Base-by-base conservation (phyloP, 768 basidiomycete species). In the Hemileccinum impolitum region DNA sequence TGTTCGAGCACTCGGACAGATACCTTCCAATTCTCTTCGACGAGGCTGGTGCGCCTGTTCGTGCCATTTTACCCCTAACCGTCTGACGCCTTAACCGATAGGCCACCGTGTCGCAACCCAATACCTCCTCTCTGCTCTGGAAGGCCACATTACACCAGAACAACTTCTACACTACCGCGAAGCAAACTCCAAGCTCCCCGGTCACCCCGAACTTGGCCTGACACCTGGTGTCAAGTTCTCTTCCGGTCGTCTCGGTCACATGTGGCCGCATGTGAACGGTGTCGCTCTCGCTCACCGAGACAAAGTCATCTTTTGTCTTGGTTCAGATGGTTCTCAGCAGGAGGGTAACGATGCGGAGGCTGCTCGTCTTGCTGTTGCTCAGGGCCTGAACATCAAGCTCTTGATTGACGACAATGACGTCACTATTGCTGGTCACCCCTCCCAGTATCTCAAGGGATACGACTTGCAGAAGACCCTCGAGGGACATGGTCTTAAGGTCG, bases 151-250 rank as follows among this genome's bases (percentile, higher is more conserved):
- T 30, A 81, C 88, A 11, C 71, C 77, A 2, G 87, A 88, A 58
- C 87, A 92, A 32, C 80, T 94, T 40, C 70, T 94, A 4, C 85
- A 86, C 63, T 94, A 94, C 68, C 87, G 91, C 43, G 86, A 82
- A 61, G 91, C 91, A 49, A 78, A 91, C 68, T 86, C 89, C 30
- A 85, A 87, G 60, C 84, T 94, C 30, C 91, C 91, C 3, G 91
- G 90, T 13, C 91, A 94, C 61, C 91, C 91, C 13, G 91, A 93
- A 69, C 75, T 93, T 7, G 91, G 91, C 19, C 74, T 93, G 51
- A 93, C 91, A 0, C 91, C 91, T n/a, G 91, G 91, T 25, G 81
- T 94, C 70, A 90, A 91, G 69, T 94, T 94, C 71, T 92, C 90
- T 3, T 93, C 90, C 1, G 91, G 91, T n/a, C 86, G 91, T 63